Base-by-base conservation (phyloP, 108 stramenopile species). In the Cyclotella sp. region DNA sequence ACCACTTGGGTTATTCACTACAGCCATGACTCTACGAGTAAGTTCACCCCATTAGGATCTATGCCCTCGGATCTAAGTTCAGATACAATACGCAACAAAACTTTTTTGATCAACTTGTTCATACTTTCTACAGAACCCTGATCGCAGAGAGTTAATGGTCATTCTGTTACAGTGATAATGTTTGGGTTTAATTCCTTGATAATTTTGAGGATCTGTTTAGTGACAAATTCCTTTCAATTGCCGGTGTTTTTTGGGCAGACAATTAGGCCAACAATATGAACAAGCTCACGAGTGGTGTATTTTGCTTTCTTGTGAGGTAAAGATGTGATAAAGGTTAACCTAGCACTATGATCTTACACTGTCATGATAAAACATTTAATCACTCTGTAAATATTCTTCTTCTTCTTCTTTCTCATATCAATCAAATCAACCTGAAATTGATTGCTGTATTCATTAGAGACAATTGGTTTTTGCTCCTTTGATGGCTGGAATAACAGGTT, bases 211-310 rank as follows among this genome's bases (percentile, higher is more conserved):
- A 74, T 64, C 39, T 44, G 41, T n/a, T 63, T 62, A 18, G 55
- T 53, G 8, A 39, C 19, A 3, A 73, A 63, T 40, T 73, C 60
- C n/a, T 73, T 65, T 8, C 60, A 61, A 63, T 73, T 73, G 12
- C 63, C 72, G 16, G 69, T 40, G 55, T n/a, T 55, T 70, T 16
- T 21, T 19, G 5, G 63, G 63, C 9, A n/a, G 44, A 12, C 63
- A 13, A n/a, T n/a, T n/a, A n/a, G n/a, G n/a, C n/a, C n/a, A n/a
- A n/a, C n/a, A n/a, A n/a, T n/a, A n/a, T n/a, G n/a, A n/a, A n/a
- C n/a, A n/a, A n/a, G n/a, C n/a, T n/a, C n/a, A n/a, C n/a, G n/a
- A n/a, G n/a, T n/a, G n/a, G n/a, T n/a, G n/a, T n/a, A n/a, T n/a
- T n/a, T n/a, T n/a, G n/a, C n/a, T n/a, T n/a, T n/a, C n/a, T 68